A percentile compares a stretch with the other conserved stretches of the same genome.
Conservation (phyloP, 140 eudicot species). For the Flaveria floridana region DNA sequence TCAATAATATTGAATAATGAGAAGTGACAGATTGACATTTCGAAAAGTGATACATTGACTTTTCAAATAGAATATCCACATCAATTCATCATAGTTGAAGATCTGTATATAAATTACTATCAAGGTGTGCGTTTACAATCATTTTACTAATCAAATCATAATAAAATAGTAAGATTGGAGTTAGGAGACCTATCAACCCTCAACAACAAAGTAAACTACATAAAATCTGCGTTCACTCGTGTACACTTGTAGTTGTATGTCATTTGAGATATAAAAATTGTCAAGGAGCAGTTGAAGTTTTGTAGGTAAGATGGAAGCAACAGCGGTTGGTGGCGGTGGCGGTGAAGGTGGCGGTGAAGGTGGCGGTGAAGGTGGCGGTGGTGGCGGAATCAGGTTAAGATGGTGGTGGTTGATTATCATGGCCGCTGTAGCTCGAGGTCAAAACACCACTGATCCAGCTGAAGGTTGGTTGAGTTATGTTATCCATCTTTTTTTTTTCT, state of each 20-base stretch:
- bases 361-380: not conserved
- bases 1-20: not conserved
- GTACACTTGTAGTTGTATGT: not conserved
- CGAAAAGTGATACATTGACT: not conserved
- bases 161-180: no score
- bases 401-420: constrained; percentile 21
- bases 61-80: not conserved
- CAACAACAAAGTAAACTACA: not conserved
- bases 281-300: not conserved
- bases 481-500: no score
- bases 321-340: not conserved
- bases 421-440: constrained; percentile 15
- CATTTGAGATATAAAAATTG: not conserved
- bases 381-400: not conserved
- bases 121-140: not conserved
- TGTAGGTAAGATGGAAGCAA: not conserved
- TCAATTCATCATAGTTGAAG: not conserved
- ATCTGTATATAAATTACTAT: not conserved
- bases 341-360: not conserved
- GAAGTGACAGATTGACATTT: not conserved
- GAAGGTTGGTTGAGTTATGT: constrained; percentile 21
- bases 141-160: not conserved
- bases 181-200: not conserved
- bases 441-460: constrained; percentile 33
- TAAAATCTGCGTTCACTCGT: not conserved